phyloP scores from a whole-genome alignment of 1,284 basidiomycete genomes.

The Ganoderma leucocontextum region DNA sequence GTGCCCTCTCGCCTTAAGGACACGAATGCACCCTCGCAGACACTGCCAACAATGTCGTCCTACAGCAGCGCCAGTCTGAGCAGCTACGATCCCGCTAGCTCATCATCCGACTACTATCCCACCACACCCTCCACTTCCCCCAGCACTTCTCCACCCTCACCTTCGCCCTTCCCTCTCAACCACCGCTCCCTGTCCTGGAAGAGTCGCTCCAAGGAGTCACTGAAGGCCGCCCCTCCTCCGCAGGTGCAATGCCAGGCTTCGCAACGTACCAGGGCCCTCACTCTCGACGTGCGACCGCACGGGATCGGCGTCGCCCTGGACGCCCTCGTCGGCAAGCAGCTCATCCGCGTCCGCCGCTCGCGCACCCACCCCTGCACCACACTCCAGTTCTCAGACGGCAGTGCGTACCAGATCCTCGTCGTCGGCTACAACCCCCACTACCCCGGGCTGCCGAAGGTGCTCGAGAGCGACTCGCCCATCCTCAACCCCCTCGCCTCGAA shows the following conservation, averaged over 20 bases:
- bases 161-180: conserved; percentile 13
- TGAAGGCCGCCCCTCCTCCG: conserved; percentile 5
- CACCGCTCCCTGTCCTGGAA: not conserved
- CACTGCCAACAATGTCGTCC: conserved; percentile 29
- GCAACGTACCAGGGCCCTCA: conserved; percentile 19
- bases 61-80: conserved; percentile 35
- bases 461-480: conserved; percentile 62
- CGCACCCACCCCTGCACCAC: conserved; percentile 63
- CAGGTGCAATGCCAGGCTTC: not conserved
- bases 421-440: conserved; percentile 67
- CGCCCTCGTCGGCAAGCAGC: conserved; percentile 58
- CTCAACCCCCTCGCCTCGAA: conserved; percentile 45
- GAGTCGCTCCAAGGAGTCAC: not conserved
- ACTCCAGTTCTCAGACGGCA: conserved; percentile 61
- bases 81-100: conserved; percentile 30
- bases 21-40: conserved; percentile 12
- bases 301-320: conserved; percentile 56
- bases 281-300: conserved; percentile 16
- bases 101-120: conserved; percentile 22
- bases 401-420: conserved; percentile 63
- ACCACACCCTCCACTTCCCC: conserved; percentile 30
- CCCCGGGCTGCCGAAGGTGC: conserved; percentile 62
- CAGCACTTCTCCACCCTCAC: conserved; percentile 13
- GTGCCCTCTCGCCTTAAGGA: conserved; percentile 10
- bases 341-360: conserved; percentile 58